A percentile compares a stretch with the other conserved stretches of the same genome.
phyloP scores from a whole-genome alignment of 2,329 filamentous ascomycete genomes.

The Diplodia sapinea region DNA sequence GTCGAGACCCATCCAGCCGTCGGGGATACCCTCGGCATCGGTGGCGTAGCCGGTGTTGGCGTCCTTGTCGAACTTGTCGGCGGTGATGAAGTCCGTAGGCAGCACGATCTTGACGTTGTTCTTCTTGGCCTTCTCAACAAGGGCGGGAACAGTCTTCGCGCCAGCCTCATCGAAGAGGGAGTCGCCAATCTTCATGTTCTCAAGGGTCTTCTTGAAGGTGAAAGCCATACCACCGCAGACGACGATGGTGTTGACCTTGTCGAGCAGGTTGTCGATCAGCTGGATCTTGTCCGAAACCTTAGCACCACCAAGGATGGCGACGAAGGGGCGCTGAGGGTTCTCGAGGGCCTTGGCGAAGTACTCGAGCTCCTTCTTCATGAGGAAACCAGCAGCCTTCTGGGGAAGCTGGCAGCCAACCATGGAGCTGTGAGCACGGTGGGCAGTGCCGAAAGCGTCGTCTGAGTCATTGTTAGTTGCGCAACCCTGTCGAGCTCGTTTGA shows the following conservation, averaged over 20 bases:
- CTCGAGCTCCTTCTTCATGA: constrained; percentile 99
- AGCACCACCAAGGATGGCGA: constrained; percentile 95
- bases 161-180: constrained; percentile 93
- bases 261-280: constrained; percentile 97
- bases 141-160: constrained; percentile 83
- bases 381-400: constrained; percentile 96
- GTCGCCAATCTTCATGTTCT: constrained; percentile 86
- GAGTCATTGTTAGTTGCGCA: constrained; percentile 35
- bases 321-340: constrained; percentile 90
- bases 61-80: constrained; percentile 90
- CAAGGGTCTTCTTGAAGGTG: constrained; percentile 99
- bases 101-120: constrained; percentile 95
- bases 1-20: constrained; percentile 98
- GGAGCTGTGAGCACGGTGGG: constrained; percentile 97
- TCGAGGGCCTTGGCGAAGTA: constrained; percentile 99
- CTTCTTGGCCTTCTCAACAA: constrained; percentile 95
- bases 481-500: constrained; percentile 14
- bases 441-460: constrained; percentile 99
- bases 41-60: constrained; percentile 81
- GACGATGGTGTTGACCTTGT: constrained; percentile 96
- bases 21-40: constrained; percentile 86
- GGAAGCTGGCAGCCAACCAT: constrained; percentile 97
- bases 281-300: constrained; percentile 99
- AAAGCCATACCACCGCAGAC: constrained; percentile 99
- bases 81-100: constrained; percentile 93